A percentile compares a stretch with the other conserved stretches of the same genome.
Conservation (phyloP, 2,329 filamentous ascomycete species). For the Hortaea werneckii region DNA sequence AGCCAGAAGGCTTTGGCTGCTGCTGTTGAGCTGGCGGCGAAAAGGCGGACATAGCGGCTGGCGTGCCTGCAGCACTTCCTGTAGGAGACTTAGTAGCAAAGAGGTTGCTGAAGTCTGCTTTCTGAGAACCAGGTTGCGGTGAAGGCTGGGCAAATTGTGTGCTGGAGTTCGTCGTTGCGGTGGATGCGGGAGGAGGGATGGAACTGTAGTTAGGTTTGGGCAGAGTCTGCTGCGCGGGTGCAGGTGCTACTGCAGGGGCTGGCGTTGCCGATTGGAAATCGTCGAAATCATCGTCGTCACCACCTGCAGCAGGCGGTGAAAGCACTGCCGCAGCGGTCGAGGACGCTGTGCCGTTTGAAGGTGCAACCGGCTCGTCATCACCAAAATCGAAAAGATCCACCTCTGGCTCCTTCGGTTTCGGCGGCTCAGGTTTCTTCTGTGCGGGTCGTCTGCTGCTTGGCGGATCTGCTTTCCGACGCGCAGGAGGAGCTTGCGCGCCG, state of each 20-base stretch:
- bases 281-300: constrained; percentile 88
- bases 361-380: constrained; percentile 50
- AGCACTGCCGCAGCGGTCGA: constrained; percentile 8
- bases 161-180: constrained; percentile 39
- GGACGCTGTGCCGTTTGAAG: constrained; percentile 33
- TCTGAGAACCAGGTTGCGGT: constrained; percentile 73
- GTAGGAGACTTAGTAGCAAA: constrained; percentile 74
- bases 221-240: constrained; percentile 23
- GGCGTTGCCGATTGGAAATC: constrained; percentile 87
- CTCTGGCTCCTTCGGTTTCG: constrained; percentile 79
- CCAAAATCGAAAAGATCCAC: constrained; percentile 83
- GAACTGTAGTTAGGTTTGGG: constrained; percentile 28
- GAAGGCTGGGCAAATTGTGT: constrained; percentile 73
- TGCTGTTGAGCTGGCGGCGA: constrained; percentile 33
- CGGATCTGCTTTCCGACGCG: constrained; percentile 40
- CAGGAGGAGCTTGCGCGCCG: constrained; percentile 40
- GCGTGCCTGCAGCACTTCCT: constrained; percentile 41
- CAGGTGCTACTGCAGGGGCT: constrained; percentile 36
- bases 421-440: constrained; percentile 56
- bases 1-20: constrained; percentile 50
- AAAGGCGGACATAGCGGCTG: constrained; percentile 22
- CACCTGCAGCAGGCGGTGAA: constrained; percentile 29
- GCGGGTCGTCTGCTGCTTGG: constrained; percentile 27
- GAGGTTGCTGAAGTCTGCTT: constrained; percentile 69
- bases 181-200: constrained; percentile 38